Evolutionary conservation across 495 filamentous ascomycete species (phyloP).

Genomic region (Xeromyces bisporus): DNA sequence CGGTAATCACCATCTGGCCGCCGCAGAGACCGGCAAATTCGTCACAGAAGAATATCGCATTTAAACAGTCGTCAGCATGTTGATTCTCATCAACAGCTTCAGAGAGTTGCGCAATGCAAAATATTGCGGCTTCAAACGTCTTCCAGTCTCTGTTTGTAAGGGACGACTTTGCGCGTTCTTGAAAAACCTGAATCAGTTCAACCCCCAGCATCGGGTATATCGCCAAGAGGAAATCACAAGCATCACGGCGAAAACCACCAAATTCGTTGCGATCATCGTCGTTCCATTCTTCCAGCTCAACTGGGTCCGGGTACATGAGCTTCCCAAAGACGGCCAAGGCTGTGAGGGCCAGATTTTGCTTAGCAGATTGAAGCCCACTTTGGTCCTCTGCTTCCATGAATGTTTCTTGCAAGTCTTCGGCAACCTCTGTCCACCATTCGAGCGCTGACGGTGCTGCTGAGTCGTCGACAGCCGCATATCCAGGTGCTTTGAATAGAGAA

Average conservation of each 20-base stretch:
- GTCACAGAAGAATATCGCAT: constrained; percentile 52
- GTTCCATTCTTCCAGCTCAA: constrained; percentile 40
- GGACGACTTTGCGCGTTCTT: constrained; percentile 41
- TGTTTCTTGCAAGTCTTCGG: constrained; percentile 20
- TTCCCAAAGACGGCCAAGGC: constrained; percentile 24
- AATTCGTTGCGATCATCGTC: constrained; percentile 56
- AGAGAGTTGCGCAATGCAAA: constrained; percentile 58
- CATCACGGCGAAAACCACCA: constrained; percentile 61
- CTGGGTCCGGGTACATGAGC: constrained; percentile 17
- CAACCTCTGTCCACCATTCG: constrained; percentile 62
- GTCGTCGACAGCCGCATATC: constrained; percentile 63
- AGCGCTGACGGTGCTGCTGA: constrained; percentile 56
- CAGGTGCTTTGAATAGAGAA: constrained; percentile 50
- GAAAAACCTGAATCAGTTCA: constrained; percentile 51
- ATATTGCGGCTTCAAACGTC: constrained; percentile 64
- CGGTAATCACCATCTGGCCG: constrained; percentile 36
- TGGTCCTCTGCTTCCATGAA: constrained; percentile 13
- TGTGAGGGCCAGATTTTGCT: constrained; percentile 20
- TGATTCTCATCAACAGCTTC: constrained; percentile 56
- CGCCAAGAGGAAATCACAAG: constrained; percentile 61
- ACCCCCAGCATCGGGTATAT: constrained; percentile 56
- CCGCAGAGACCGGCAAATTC: constrained; percentile 35
- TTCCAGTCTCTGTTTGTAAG: constrained; percentile 48
- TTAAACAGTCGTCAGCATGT: constrained; percentile 48
- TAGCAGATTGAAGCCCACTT: constrained; percentile 11